Percentiles rank a stretch among this genome's conserved stretches.
These are phyloP conservation scores for Tolypocladium inflatum DNA, from an alignment of 2,329 filamentous ascomycete genomes.

Conservation along the genomic window DNA sequence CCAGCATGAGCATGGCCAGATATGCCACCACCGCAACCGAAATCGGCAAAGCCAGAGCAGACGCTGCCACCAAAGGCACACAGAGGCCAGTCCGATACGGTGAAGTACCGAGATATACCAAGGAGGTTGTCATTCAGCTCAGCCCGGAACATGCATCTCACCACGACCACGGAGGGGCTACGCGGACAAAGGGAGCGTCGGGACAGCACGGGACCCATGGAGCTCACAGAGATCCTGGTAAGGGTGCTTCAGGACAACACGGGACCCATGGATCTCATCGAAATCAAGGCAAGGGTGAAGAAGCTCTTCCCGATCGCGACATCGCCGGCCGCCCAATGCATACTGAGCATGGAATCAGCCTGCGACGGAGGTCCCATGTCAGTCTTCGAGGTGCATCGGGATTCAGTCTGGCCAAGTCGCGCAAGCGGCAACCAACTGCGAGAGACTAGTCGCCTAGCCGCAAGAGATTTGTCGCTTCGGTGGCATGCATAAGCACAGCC, in stretches of 20 bases:
- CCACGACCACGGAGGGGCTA: conserved; percentile 1
- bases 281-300: conserved; percentile 10
- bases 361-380: conserved; percentile 43
- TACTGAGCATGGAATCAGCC: conserved; percentile 27
- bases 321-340: conserved; percentile 14
- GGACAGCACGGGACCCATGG: background rate
- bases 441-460: conserved; percentile 60
- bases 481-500: conserved; percentile 65
- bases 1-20: conserved; percentile 5
- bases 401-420: conserved; percentile 43
- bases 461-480: conserved; percentile 58
- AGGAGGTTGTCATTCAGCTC: background rate
- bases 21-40: background rate
- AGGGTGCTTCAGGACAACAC: background rate
- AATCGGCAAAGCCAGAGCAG: background rate
- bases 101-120: background rate
- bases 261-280: background rate
- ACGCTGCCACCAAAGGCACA: background rate
- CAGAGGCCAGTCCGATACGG: background rate
- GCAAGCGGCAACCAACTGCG: conserved; percentile 56
- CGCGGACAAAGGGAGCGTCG: background rate
- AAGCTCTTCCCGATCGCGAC: conserved; percentile 15
- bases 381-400: conserved; percentile 39
- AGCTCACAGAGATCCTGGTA: background rate
- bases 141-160: conserved; percentile 1